These are phyloP conservation scores for Fomitopsis betulina DNA, from an alignment of 1,284 basidiomycete species.

Conservation along the genomic window DNA sequence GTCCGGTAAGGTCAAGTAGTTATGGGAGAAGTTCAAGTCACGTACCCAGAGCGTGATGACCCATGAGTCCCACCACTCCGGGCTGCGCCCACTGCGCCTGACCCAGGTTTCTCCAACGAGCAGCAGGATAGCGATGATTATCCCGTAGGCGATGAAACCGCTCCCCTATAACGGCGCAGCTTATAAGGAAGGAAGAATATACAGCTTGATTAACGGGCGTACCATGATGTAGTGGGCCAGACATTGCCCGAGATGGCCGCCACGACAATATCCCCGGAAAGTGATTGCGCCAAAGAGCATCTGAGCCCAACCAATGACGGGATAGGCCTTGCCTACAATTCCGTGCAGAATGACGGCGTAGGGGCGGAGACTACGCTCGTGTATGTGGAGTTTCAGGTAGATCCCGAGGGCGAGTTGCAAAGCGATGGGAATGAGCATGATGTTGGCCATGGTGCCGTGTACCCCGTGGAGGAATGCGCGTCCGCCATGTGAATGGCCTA, in stretches of 20 bases:
- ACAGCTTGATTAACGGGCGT: conserved; percentile 8
- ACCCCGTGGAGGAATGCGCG: conserved; percentile 66
- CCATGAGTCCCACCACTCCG: conserved; percentile 90
- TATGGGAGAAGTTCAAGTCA: conserved; percentile 6
- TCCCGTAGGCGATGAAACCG: conserved; percentile 85
- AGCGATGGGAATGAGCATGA: conserved; percentile 63
- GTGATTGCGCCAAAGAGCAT: conserved; percentile 72
- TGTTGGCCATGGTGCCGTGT: conserved; percentile 69
- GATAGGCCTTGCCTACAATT: conserved; percentile 81
- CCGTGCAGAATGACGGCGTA: conserved; percentile 76
- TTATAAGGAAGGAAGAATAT: not conserved
- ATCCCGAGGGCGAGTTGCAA: conserved; percentile 74
- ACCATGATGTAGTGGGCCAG: conserved; percentile 91
- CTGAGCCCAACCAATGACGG: conserved; percentile 86
- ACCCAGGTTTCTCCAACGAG: conserved; percentile 85
- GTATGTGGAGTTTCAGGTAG: conserved; percentile 91
- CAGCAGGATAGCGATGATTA: conserved; percentile 80
- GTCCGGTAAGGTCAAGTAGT: not conserved
- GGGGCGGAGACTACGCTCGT: conserved; percentile 75
- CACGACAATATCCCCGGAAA: conserved; percentile 68
- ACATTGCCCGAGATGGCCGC: conserved; percentile 73
- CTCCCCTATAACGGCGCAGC: conserved; percentile 44
- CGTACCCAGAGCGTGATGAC: conserved; percentile 87
- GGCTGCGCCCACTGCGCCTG: conserved; percentile 62
- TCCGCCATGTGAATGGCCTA: conserved; percentile 82